These are phyloP conservation scores for Phytophthora ohioensis DNA, from an alignment of 352 stramenopile species.

Conservation along the genomic window DNA sequence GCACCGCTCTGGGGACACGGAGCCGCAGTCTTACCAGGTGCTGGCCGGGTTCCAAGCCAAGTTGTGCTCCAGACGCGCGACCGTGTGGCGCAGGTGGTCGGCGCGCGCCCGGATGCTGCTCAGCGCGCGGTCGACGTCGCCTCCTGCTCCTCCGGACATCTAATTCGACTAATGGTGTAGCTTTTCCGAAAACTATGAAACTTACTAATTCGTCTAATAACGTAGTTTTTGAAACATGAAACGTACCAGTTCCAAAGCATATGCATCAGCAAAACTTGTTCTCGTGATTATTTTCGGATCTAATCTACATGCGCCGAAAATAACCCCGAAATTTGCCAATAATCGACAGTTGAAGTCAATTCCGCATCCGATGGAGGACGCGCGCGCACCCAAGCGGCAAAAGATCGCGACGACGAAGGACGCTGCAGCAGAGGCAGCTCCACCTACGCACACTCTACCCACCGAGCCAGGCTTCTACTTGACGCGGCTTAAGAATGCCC, in stretches of 20 bases:
- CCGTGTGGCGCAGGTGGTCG: constrained; percentile 83
- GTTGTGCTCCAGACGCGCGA: constrained; percentile 79
- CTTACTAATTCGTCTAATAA: too few relatives aligned
- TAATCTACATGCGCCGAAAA: too few relatives aligned
- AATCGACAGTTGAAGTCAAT: constrained; percentile 23
- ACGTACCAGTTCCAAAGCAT: too few relatives aligned
- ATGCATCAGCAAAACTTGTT: too few relatives aligned
- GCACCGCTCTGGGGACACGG: background rate
- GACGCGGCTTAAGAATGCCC: constrained; percentile 44
- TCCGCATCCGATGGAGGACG: constrained; percentile 29
- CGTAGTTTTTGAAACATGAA: too few relatives aligned
- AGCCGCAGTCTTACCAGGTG: constrained; percentile 56
- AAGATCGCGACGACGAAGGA: constrained; percentile 22
- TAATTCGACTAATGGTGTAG: background rate
- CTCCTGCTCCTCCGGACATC: constrained; percentile 55
- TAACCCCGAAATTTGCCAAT: too few relatives aligned
- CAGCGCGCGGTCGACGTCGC: constrained; percentile 80
- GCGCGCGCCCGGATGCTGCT: constrained; percentile 83
- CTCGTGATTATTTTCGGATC: too few relatives aligned
- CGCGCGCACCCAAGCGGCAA: constrained; percentile 29
- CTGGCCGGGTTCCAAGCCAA: constrained; percentile 83
- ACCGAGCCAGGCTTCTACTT: constrained; percentile 44
- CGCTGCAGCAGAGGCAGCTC: background rate
- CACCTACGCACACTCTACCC: background rate
- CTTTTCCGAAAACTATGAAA: too few relatives aligned